These are phyloP conservation scores for Hygrocybe punicea DNA, from an alignment of 768 basidiomycete genomes.

Conservation along the genomic window DNA sequence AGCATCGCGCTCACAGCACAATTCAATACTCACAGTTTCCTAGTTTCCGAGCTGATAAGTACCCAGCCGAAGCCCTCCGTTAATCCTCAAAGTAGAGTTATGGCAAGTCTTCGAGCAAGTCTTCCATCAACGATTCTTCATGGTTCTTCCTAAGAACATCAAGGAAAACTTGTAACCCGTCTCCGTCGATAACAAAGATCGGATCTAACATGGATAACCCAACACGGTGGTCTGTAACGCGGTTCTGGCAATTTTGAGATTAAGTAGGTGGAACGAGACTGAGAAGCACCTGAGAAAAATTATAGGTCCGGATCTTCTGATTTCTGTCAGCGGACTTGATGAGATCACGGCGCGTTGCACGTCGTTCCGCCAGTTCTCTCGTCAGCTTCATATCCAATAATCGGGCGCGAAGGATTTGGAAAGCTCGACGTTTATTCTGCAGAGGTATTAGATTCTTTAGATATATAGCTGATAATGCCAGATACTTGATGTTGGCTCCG, in stretches of 20 bases:
- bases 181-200: slow-evolving; percentile 61
- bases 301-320: slow-evolving; percentile 96
- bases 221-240: slow-evolving; percentile 90
- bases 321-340: slow-evolving; percentile 82
- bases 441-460: neutral
- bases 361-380: slow-evolving; percentile 64
- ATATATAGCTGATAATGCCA: neutral
- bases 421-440: slow-evolving; percentile 91
- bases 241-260: slow-evolving; percentile 50
- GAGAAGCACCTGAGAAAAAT: slow-evolving; percentile 72
- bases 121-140: slow-evolving; percentile 54
- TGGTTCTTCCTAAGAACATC: slow-evolving; percentile 55
- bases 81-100: too few relatives aligned
- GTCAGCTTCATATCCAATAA: slow-evolving; percentile 77
- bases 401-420: slow-evolving; percentile 81
- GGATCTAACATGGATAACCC: slow-evolving; percentile 72
- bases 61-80: too few relatives aligned
- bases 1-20: too few relatives aligned
- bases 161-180: slow-evolving; percentile 56
- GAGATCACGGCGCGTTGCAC: slow-evolving; percentile 66
- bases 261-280: neutral
- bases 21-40: too few relatives aligned
- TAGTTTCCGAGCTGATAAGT: too few relatives aligned
- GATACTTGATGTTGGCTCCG: slow-evolving; percentile 89
- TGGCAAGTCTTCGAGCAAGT: slow-evolving; percentile 37